Evolutionary conservation across 345 rosid species (phyloP), one percentile per base, ranked within the genome.

Genomic region (Salix viminalis): DNA sequence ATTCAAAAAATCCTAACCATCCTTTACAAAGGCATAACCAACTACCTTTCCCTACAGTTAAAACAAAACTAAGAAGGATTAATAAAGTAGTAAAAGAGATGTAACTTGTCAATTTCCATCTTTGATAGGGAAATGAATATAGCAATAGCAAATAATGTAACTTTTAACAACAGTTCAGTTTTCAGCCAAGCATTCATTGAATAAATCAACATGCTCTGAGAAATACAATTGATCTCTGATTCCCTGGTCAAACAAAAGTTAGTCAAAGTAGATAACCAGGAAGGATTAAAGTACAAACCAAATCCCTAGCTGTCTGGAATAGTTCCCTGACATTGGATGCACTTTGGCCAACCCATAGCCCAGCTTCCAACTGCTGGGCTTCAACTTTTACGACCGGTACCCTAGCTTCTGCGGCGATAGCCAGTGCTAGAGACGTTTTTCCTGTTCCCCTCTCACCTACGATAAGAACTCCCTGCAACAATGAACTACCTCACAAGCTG

Each of bases 391-490:
- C 98, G 85, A 94, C 96, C 30, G 98, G 98, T 67, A 94, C 97
- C 83, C 83, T 89, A 85, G 98, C 97, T 88, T 94, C 97, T 7
- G 98, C 97, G 82, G 97, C 98, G 72, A 94, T 92, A 77, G 98
- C 98, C 62, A 92, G 83, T 34, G 98, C 97, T 44, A 94, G 83
- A 65, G 97, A 92, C 46, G 98, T 94, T 86, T 94, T 94, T 65
- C 98, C 98, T 2, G 97, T 94, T 81, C 97, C 97, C 82, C 98
- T 92, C 84, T 91, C 98, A 76, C 98, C 98, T 60, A 92, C 94
- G 75, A 94, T 92, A 79, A 94, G 97, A 85, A 94, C 98, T 84
- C 98, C 98, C 98, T 94, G 89, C 89, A 87, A 71, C 67, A 71
- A 76, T 32, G 15, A 62, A 41, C 12, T 72, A 75, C 13, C 75